Evolutionary conservation across 75 land plant species (phyloP), one percentile per base, ranked within the genome.

Genomic region (Cryptomeria japonica): DNA sequence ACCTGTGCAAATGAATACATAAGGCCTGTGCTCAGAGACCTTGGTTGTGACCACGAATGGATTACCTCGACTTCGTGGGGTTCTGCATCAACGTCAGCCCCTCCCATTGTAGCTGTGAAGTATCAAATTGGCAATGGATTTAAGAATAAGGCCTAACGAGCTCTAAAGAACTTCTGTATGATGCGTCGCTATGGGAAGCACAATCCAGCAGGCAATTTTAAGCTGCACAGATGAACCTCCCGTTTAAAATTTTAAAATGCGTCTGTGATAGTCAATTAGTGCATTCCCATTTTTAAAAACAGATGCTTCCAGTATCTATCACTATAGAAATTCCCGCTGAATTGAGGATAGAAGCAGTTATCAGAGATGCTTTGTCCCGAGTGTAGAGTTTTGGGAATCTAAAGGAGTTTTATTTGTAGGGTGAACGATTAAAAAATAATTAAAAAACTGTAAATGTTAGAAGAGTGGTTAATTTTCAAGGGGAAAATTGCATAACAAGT

Each of bases 1-100:
- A 96, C 99, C 98, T 98, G 99, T 25, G 99, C 99, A 86, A 98
- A 98, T 82, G 99, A 95, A 88, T 98, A 98, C 99, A 98, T 95
- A 90, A 98, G 95, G 75, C 97, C 93, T 86, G 99, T 97, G 90
- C 99, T 97, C 89, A 97, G 94, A 9, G 99, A 98, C 85, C 99
- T 93, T 1, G 99, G 99, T 37, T 94, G 92, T 7, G 99, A 96
- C 99, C 99, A 98, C 25, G 95, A 93, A 86, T 98, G 96, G 86
- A 98, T 97, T 25, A 98, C 95, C 86, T 96, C 94, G 3, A 89
- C 87, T 80, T 91, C 80, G 34, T 75, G 77, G 4, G 2, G 2
- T 34, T 82, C 84, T 39, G 25, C 47, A 19, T 41, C 84, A 79
- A 15, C 11, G 5, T 11, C 84, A 16, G 84, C 3, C 15, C 42